Evolutionary conservation across 2,329 filamentous ascomycete genomes (phyloP), one percentile per base, ranked within the genome.

Genomic region (Zasmidium angulare): DNA sequence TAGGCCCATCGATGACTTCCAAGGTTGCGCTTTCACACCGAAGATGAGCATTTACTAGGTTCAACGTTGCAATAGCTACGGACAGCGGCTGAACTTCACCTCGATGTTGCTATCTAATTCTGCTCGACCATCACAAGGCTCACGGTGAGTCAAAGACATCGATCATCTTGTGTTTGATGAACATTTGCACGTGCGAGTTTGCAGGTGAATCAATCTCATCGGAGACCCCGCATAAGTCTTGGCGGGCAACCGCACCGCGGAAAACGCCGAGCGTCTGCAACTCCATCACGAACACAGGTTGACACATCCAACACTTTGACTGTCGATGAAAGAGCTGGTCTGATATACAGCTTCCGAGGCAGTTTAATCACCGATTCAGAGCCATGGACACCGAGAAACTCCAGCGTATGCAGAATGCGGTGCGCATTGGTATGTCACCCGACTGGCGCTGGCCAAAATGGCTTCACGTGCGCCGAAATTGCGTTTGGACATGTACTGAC

Each of bases 351-450:
- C 60, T 51, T 64, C 58, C 51, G 62, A 66, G 64, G 56, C 64
- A 61, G 62, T 56, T 26, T 47, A 48, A 36, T 36, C 7, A 7
- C 7, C 6, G 14, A 46, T 54, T 20, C 50, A 47, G 7, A 50
- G 67, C 55, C 70, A 86, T 87, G 85, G 84, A 87, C 83, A 79
- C 82, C 73, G 84, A 84, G 76, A 87, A 87, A 82, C 78, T 87
- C 74, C 84, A 83, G 75, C 84, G 78, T 76, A 84, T 87, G 82
- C 84, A 87, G 78, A 80, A 82, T 78, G 84, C 82, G 72, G 84
- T 84, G 75, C 83, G 85, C 77, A 90, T 88, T 80, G 89, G 89
- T 90, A 86, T 72, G 88, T 63, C n/a, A 2, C 24, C 11, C 22
- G 21, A 20, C 51, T 29, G 36, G 19, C 51, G 40, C 3, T 14